Percentiles rank a stretch among this genome's conserved stretches.
Conservation (phyloP, 768 basidiomycete genomes). For the Tubosaeta brunneosetosa region DNA sequence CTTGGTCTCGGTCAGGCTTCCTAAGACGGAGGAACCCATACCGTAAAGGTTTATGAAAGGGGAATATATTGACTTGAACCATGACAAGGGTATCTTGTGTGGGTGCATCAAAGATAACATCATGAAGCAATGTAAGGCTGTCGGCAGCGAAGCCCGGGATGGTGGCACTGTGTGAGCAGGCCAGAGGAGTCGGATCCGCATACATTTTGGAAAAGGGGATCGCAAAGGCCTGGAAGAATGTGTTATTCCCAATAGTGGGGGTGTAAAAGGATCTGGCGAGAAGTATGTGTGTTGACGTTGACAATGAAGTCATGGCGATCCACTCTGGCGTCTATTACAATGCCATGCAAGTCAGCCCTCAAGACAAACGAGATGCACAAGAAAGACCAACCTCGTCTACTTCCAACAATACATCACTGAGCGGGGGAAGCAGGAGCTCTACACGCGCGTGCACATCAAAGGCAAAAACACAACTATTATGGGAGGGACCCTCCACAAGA, state of each 20-base stretch:
- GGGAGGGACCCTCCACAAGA: neutral
- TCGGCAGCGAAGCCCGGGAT: neutral
- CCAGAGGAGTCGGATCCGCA: neutral
- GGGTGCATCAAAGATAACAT: slow-evolving; percentile 4
- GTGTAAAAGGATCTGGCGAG: neutral
- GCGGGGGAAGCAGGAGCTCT: neutral
- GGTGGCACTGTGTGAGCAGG: slow-evolving; percentile 8
- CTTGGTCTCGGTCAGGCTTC: neutral
- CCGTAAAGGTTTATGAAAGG: neutral
- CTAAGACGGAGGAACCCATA: slow-evolving; percentile 8
- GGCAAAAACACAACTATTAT: neutral
- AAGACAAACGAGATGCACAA: slow-evolving; percentile 11
- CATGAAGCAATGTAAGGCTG: slow-evolving; percentile 6
- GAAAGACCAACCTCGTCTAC: no score
- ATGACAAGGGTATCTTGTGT: slow-evolving; percentile 11
- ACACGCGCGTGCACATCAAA: slow-evolving; percentile 13
- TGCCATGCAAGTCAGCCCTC: no score
- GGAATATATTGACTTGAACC: neutral
- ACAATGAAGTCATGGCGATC: neutral
- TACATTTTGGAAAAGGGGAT: slow-evolving; percentile 8
- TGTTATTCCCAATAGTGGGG: neutral
- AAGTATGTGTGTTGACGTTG: slow-evolving; percentile 20
- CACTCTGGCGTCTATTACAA: no score
- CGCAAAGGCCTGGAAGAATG: slow-evolving; percentile 11
- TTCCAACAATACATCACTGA: neutral